phyloP scores from a whole-genome alignment of 2,329 filamentous ascomycete species.

The Clarireedia sp. region DNA sequence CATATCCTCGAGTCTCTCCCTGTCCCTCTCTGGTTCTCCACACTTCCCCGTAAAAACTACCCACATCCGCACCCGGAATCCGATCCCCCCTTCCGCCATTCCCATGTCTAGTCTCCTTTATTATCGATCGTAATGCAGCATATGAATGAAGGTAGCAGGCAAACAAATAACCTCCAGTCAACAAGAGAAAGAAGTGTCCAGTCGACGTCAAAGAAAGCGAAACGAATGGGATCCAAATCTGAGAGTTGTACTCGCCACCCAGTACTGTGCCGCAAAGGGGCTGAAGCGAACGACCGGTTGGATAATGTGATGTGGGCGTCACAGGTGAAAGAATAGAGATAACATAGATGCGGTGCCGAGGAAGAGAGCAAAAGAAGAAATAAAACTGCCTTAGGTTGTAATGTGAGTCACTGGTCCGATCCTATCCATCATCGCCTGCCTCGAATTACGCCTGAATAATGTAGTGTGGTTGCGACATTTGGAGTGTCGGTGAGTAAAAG shows the following conservation, averaged over 20 bases:
- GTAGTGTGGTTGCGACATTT: background rate
- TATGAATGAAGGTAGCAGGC: background rate
- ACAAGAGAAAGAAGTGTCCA: background rate
- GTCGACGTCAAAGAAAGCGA: background rate
- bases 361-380: background rate
- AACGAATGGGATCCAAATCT: background rate
- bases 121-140: background rate
- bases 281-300: no score
- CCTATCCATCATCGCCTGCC: constrained; percentile 9
- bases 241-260: background rate
- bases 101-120: background rate
- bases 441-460: constrained; percentile 6
- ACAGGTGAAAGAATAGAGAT: background rate
- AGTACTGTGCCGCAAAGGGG: no score
- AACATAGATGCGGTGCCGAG: background rate
- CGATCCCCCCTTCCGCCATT: background rate
- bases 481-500: background rate
- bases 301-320: no score
- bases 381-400: constrained; percentile 10
- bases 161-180: no score
- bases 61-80: background rate
- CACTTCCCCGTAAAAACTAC: background rate
- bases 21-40: background rate
- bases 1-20: background rate
- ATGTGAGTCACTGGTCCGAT: constrained; percentile 7